Evolutionary conservation across 2,329 filamentous ascomycete species (phyloP).

Genomic region (Fusarium fracticaudum): DNA sequence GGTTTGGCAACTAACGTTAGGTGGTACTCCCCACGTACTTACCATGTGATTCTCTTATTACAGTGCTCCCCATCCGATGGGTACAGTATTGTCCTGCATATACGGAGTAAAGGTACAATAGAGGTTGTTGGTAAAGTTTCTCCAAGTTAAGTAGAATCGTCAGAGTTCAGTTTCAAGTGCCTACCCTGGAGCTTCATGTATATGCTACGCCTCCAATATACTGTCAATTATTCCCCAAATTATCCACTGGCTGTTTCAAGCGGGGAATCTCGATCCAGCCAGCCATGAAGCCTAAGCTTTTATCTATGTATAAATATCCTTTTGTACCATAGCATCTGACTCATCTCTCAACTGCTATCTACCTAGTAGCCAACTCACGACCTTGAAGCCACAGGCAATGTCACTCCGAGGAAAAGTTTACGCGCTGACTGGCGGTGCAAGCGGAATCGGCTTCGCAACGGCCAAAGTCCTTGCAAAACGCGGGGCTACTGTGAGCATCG

Average conservation of each 20-base stretch:
- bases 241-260: slow-evolving; percentile 4
- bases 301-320: background rate
- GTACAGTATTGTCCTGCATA: background rate
- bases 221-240: slow-evolving; percentile 16
- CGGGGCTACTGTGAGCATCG: slow-evolving; percentile 52
- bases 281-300: background rate
- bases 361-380: background rate
- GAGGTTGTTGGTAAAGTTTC: too few relatives aligned
- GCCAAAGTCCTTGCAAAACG: slow-evolving; percentile 49
- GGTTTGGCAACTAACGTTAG: background rate
- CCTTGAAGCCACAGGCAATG: slow-evolving; percentile 30
- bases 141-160: background rate
- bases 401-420: slow-evolving; percentile 49
- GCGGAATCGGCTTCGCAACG: slow-evolving; percentile 56
- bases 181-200: background rate
- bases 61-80: background rate
- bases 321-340: background rate
- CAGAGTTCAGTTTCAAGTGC: too few relatives aligned
- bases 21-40: too few relatives aligned
- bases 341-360: background rate
- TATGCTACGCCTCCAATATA: background rate
- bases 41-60: background rate
- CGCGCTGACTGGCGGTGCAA: slow-evolving; percentile 55
- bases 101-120: background rate
- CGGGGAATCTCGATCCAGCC: slow-evolving; percentile 13